Percentiles rank a stretch among this genome's conserved stretches.
Evolutionary conservation across 1,139 yeast species (phyloP).

Genomic region (Yamadazyma buinensis): DNA sequence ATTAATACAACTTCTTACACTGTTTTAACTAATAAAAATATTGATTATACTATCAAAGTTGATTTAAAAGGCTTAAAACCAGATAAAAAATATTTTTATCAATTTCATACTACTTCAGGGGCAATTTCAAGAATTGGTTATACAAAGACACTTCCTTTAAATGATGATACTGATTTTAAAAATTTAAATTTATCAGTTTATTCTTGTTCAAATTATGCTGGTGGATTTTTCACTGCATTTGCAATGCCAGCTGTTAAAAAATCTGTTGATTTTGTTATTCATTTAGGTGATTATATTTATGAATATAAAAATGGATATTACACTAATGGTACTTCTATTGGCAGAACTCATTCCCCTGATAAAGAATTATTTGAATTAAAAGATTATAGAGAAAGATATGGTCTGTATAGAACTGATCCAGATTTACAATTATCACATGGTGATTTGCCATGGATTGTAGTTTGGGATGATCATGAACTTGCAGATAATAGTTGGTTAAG

Average conservation of each 20-base stretch:
- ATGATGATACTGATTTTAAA: neutral
- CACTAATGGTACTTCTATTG: neutral
- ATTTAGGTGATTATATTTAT: slow-evolving; percentile 2
- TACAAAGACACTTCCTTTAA: neutral
- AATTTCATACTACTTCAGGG: neutral
- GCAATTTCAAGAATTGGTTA: neutral
- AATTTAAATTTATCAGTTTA: neutral
- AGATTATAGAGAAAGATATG: slow-evolving; percentile 2
- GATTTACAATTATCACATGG: slow-evolving; percentile 3
- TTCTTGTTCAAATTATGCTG: slow-evolving; percentile 1
- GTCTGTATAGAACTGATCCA: neutral
- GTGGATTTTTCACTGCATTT: slow-evolving; percentile 1
- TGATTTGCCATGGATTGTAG: slow-evolving; percentile 2
- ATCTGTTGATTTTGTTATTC: slow-evolving; percentile 2
- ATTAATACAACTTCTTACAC: neutral
- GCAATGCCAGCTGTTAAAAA: slow-evolving; percentile 1
- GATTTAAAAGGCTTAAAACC: neutral
- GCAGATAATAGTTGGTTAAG: slow-evolving; percentile 2
- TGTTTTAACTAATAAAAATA: neutral
- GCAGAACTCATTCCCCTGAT: neutral
- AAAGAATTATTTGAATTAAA: slow-evolving; percentile 1
- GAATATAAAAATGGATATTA: neutral
- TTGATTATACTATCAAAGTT: slow-evolving; percentile 1
- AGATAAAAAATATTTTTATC: slow-evolving; percentile 1
- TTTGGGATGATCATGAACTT: slow-evolving; percentile 3